A percentile compares a stretch with the other conserved stretches of the same genome.
Conservation (phyloP, 768 basidiomycete species). For the Lactifluus volemus region DNA sequence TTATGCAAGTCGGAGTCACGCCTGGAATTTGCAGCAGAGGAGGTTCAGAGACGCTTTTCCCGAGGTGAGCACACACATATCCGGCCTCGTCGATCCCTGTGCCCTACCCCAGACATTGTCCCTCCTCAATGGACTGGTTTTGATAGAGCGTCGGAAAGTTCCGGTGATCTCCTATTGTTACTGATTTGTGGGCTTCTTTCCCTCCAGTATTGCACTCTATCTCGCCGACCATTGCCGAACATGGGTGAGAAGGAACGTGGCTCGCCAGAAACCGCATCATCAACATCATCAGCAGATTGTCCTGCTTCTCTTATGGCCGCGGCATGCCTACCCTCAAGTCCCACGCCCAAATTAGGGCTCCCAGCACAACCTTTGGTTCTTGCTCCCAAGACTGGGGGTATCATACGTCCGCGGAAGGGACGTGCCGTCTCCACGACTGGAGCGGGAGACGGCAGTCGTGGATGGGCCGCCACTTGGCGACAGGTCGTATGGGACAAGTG, state of each 20-base stretch:
- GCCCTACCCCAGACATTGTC: not conserved
- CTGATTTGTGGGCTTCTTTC: slow-evolving; percentile 14
- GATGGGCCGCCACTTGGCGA: slow-evolving; percentile 55
- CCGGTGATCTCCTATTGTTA: not conserved
- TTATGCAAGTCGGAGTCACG: slow-evolving; percentile 73
- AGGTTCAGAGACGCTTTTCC: slow-evolving; percentile 86
- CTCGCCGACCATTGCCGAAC: slow-evolving; percentile 73
- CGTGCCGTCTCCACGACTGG: slow-evolving; percentile 18
- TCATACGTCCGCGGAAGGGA: slow-evolving; percentile 17
- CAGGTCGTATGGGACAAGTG: slow-evolving; percentile 74
- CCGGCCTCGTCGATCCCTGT: not conserved
- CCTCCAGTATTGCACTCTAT: slow-evolving; percentile 58
- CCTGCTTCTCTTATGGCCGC: slow-evolving; percentile 16
- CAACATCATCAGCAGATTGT: slow-evolving; percentile 9
- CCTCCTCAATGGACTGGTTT: not conserved
- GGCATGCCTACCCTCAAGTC: slow-evolving; percentile 16
- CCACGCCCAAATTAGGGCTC: slow-evolving; percentile 20
- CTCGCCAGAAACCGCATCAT: slow-evolving; percentile 28
- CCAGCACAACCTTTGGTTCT: not conserved
- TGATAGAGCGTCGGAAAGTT: not conserved
- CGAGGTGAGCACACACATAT: slow-evolving; percentile 51
- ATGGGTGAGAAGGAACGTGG: slow-evolving; percentile 82
- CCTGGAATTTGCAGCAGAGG: slow-evolving; percentile 72
- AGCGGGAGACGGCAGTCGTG: slow-evolving; percentile 27
- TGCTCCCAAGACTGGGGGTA: slow-evolving; percentile 6